Evolutionary conservation across 73 alveolate genomes (phyloP).

Genomic region (Effrenium voratum): DNA sequence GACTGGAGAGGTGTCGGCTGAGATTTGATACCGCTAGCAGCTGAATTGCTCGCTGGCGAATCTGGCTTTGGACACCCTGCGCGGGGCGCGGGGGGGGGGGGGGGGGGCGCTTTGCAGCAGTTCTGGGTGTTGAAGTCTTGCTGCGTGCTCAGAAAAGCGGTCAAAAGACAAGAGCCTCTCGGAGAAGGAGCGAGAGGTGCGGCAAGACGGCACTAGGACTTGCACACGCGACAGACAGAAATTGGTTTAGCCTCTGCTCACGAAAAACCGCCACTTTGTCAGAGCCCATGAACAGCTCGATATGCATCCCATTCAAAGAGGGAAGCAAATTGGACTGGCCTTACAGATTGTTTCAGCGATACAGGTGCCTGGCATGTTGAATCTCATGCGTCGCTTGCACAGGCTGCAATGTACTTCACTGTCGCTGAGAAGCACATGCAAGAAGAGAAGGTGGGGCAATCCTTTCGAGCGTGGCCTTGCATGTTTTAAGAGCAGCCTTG

Average conservation of each 20-base stretch:
- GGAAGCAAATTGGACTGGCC: background rate
- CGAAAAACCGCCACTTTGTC: too few relatives aligned
- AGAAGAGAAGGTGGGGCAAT: conserved; percentile 30
- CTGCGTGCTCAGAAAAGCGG: conserved; percentile 54
- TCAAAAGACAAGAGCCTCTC: conserved; percentile 67
- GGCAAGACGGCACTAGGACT: too few relatives aligned
- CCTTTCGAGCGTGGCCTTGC: background rate
- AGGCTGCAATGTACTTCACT: conserved; percentile 79
- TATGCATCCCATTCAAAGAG: background rate
- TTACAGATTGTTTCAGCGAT: background rate
- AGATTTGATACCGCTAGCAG: background rate
- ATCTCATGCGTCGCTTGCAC: background rate
- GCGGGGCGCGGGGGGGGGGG: too few relatives aligned
- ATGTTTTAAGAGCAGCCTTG: background rate
- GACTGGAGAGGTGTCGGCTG: background rate
- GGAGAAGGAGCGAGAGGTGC: conserved; percentile 83
- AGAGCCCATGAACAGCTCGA: too few relatives aligned
- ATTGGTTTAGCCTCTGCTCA: too few relatives aligned
- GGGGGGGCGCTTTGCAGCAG: too few relatives aligned
- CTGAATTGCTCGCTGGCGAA: background rate
- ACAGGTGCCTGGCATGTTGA: background rate
- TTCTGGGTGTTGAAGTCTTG: too few relatives aligned
- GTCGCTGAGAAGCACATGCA: conserved; percentile 77
- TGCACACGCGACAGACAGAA: too few relatives aligned
- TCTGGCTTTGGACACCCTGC: too few relatives aligned